Evolutionary conservation across 2,329 filamentous ascomycete species (phyloP).

Genomic region (Hortaea werneckii): DNA sequence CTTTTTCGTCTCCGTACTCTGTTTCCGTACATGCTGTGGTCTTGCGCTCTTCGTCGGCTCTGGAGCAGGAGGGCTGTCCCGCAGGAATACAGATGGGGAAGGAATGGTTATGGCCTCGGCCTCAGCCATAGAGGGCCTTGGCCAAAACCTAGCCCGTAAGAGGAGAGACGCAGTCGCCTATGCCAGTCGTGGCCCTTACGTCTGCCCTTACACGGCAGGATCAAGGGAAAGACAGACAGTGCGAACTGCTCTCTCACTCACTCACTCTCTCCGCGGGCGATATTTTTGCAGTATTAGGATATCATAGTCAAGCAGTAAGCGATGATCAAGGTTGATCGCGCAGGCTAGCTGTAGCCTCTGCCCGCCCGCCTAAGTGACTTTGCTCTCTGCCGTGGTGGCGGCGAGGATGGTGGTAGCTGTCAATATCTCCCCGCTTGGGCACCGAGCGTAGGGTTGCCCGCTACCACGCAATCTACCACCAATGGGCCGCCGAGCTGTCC

Average conservation of each 20-base stretch:
- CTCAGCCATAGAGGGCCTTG: slow-evolving; percentile 36
- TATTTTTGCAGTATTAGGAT: slow-evolving; percentile 8
- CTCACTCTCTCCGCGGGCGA: neutral
- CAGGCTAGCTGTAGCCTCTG: neutral
- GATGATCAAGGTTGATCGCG: neutral
- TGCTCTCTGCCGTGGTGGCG: neutral
- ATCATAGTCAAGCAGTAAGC: slow-evolving; percentile 1
- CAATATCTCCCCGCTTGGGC: neutral
- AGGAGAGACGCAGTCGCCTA: slow-evolving; percentile 1
- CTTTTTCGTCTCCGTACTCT: slow-evolving; percentile 10
- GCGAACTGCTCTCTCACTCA: neutral
- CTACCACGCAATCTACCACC: slow-evolving; percentile 2
- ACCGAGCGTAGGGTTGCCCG: neutral
- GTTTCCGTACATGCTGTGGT: slow-evolving; percentile 14
- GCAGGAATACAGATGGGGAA: slow-evolving; percentile 46
- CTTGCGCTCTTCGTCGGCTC: slow-evolving; percentile 11
- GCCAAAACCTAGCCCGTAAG: slow-evolving; percentile 1
- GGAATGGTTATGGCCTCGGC: slow-evolving; percentile 51
- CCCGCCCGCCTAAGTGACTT: neutral
- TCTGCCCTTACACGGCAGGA: neutral
- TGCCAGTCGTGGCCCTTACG: neutral
- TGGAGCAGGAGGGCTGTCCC: slow-evolving; percentile 22
- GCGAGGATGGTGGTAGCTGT: neutral
- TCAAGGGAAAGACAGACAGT: neutral
- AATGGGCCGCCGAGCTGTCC: slow-evolving; percentile 1